These are phyloP conservation scores for Neurospora sp. DNA, from an alignment of 495 filamentous ascomycete species.

Conservation along the genomic window DNA sequence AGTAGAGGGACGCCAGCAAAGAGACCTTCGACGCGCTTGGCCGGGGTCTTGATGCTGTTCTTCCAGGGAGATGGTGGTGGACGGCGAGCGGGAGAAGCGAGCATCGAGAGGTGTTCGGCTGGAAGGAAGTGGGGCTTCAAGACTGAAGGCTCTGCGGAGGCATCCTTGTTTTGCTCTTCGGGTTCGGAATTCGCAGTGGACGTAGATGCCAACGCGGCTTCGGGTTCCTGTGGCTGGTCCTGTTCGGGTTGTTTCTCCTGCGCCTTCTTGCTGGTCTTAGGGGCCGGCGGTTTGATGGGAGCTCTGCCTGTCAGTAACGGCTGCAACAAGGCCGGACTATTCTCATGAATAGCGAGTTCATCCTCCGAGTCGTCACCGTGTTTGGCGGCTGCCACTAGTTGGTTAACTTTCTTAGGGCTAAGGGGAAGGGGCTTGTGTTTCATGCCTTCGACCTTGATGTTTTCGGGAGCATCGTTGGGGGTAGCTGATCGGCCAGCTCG, in stretches of 20 bases:
- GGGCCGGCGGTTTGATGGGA: slow-evolving; percentile 26
- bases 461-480: slow-evolving; percentile 2
- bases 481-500: neutral
- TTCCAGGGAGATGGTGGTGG: slow-evolving; percentile 38
- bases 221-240: neutral
- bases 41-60: slow-evolving; percentile 35
- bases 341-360: slow-evolving; percentile 42
- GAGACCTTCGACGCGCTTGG: slow-evolving; percentile 28
- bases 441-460: slow-evolving; percentile 18
- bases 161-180: slow-evolving; percentile 1
- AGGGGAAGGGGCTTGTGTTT: slow-evolving; percentile 23
- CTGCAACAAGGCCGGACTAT: slow-evolving; percentile 29
- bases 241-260: neutral
- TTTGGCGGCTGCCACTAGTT: slow-evolving; percentile 27
- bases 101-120: slow-evolving; percentile 11
- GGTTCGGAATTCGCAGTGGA: slow-evolving; percentile 25
- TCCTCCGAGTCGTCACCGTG: slow-evolving; percentile 32
- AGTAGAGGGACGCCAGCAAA: neutral
- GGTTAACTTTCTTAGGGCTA: slow-evolving; percentile 48
- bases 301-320: slow-evolving; percentile 31
- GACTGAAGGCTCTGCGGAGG: neutral
- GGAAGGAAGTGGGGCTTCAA: neutral
- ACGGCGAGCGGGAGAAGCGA: slow-evolving; percentile 39
- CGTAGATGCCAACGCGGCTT: slow-evolving; percentile 19
- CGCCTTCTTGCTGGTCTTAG: slow-evolving; percentile 10